Conservation (phyloP, 805 yeast genomes). For the Candida loeiensis region DNA sequence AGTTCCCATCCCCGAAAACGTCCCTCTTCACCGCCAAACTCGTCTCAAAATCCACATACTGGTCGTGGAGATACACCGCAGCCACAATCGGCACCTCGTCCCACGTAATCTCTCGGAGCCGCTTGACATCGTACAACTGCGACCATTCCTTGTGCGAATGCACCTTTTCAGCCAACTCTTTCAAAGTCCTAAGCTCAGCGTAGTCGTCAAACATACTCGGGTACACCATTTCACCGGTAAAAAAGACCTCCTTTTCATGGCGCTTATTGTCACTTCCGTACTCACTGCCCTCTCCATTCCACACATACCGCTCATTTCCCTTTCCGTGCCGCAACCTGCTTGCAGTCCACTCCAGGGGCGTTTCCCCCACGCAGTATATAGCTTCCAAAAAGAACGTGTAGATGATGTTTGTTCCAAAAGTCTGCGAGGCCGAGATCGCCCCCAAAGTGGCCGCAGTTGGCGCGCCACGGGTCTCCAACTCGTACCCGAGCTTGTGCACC, state of each 20-base stretch:
- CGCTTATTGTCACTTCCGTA: too few species aligned
- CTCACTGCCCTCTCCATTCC: conserved; percentile 2
- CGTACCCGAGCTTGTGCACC: conserved; percentile 39
- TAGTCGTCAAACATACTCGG: conserved; percentile 50
- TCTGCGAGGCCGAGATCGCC: conserved; percentile 27
- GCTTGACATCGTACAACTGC: conserved; percentile 30
- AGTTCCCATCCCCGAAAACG: conserved; percentile 30
- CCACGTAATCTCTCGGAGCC: conserved; percentile 27
- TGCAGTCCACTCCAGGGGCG: conserved; percentile 47
- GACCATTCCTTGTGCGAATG: conserved; percentile 36
- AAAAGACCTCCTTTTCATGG: conserved; percentile 32
- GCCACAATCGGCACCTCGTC: conserved; percentile 46
- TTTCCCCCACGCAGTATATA: conserved; percentile 47
- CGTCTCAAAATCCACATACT: conserved; percentile 48
- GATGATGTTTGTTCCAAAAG: conserved; percentile 52
- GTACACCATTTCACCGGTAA: conserved; percentile 57
- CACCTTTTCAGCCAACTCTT: conserved; percentile 37
- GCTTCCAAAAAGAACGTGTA: conserved; percentile 59
- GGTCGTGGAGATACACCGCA: conserved; percentile 47
- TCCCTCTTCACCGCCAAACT: conserved; percentile 33
- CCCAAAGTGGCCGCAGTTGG: conserved; percentile 38
- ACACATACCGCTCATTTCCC: conserved; percentile 15
- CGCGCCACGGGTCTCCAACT: conserved; percentile 30
- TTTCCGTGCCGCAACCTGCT: conserved; percentile 30
- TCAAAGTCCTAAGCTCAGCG: conserved; percentile 37